Conservation (phyloP, 768 basidiomycete genomes). For the Termitomyces heimii region DNA sequence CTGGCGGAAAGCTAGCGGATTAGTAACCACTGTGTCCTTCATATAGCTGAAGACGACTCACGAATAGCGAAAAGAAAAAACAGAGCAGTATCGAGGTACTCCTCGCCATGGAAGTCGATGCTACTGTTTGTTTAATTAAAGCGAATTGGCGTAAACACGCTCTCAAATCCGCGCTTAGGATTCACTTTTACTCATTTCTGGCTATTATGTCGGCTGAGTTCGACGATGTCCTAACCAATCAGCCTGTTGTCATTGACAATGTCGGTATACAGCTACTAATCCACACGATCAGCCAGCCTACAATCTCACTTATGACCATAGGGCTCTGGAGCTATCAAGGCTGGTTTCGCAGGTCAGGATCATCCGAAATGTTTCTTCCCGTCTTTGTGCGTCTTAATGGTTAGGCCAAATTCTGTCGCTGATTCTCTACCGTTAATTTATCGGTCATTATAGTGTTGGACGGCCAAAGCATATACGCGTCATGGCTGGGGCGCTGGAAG, state of each 20-base stretch:
- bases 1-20: constrained; percentile 23
- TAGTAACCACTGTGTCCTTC: neutral
- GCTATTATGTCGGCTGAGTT: constrained; percentile 74
- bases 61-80: constrained; percentile 17
- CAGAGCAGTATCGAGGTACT: constrained; percentile 1
- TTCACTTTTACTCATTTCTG: constrained; percentile 3
- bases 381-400: constrained; percentile 76
- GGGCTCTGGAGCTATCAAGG: constrained; percentile 99
- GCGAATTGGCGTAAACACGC: constrained; percentile 1
- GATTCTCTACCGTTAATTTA: constrained; percentile 19
- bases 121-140: neutral
- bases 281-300: constrained; percentile 14
- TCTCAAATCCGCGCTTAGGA: constrained; percentile 4
- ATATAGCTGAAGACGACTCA: constrained; percentile 11
- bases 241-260: constrained; percentile 99
- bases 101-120: constrained; percentile 6
- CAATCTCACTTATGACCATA: constrained; percentile 27
- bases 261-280: constrained; percentile 38
- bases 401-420: constrained; percentile 23
- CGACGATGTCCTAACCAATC: constrained; percentile 94
- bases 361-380: constrained; percentile 99
- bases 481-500: constrained; percentile 96
- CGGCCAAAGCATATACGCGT: constrained; percentile 96
- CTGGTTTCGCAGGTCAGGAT: constrained; percentile 98
- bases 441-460: constrained; percentile 61